phyloP scores from a whole-genome alignment of 1,284 basidiomycete genomes.

The Phellinidium pouzarii region DNA sequence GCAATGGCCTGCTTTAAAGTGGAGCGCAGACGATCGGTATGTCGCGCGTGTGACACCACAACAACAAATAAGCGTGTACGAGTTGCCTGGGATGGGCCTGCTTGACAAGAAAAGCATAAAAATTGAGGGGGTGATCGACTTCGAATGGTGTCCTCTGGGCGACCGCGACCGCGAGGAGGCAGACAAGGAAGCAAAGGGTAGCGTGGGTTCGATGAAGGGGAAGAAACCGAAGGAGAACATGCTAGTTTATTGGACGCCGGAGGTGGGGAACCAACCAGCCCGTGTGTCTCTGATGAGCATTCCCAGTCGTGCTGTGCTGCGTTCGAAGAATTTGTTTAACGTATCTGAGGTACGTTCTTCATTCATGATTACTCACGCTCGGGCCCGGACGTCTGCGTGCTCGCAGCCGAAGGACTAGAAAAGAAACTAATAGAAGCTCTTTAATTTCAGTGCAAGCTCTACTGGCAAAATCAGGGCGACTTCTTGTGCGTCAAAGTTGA shows the following conservation, averaged over 20 bases:
- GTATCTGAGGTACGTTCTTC: slow-evolving; percentile 78
- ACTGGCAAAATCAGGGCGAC: slow-evolving; percentile 99
- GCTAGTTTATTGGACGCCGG: slow-evolving; percentile 97
- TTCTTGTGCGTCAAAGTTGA: slow-evolving; percentile 99
- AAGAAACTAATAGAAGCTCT: slow-evolving; percentile 1
- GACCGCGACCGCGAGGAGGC: slow-evolving; percentile 81
- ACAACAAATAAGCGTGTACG: slow-evolving; percentile 93
- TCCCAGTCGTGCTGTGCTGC: slow-evolving; percentile 78
- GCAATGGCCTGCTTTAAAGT: slow-evolving; percentile 96
- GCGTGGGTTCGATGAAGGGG: slow-evolving; percentile 39
- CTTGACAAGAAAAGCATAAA: slow-evolving; percentile 98
- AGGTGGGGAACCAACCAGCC: slow-evolving; percentile 94
- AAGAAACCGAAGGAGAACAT: slow-evolving; percentile 82
- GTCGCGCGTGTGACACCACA: slow-evolving; percentile 87
- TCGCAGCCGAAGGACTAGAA: background rate
- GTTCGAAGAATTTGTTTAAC: slow-evolving; percentile 98
- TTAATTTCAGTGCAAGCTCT: slow-evolving; percentile 79
- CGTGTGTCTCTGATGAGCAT: slow-evolving; percentile 90
- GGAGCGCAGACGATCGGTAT: slow-evolving; percentile 96
- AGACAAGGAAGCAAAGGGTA: slow-evolving; percentile 45
- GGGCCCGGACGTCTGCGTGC: slow-evolving; percentile 1
- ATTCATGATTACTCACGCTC: slow-evolving; percentile 1
- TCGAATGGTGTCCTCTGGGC: slow-evolving; percentile 96
- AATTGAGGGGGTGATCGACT: slow-evolving; percentile 97
- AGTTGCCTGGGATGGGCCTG: slow-evolving; percentile 90